phyloP scores from a whole-genome alignment of 2,329 filamentous ascomycete species.

The Aphanocladium album region DNA sequence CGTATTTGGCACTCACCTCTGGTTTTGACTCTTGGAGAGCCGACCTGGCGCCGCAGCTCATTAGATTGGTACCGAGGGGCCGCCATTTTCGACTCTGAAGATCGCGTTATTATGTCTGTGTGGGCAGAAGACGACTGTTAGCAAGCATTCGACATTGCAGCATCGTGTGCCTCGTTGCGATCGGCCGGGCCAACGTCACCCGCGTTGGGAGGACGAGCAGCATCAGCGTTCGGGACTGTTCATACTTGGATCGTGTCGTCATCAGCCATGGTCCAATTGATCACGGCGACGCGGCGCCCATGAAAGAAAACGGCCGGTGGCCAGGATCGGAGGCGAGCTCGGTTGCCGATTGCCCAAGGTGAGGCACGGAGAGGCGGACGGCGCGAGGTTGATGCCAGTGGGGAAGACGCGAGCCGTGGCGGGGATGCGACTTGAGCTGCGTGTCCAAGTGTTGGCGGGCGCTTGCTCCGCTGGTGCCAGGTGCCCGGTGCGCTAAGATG shows the following conservation, averaged over 20 bases:
- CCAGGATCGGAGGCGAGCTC: constrained; percentile 46
- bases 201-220: background rate
- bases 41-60: constrained; percentile 48
- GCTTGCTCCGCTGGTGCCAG: background rate
- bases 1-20: constrained; percentile 39
- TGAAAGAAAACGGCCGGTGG: constrained; percentile 26
- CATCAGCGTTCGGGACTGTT: constrained; percentile 19
- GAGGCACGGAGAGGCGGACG: background rate
- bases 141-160: background rate
- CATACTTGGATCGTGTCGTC: constrained; percentile 40
- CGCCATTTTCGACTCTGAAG: constrained; percentile 35
- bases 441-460: background rate
- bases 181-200: background rate
- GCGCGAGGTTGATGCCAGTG: constrained; percentile 13
- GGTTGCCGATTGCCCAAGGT: constrained; percentile 34
- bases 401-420: constrained; percentile 14
- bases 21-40: constrained; percentile 53
- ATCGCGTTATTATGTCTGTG: constrained; percentile 2
- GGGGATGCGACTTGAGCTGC: constrained; percentile 7
- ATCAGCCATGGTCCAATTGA: constrained; percentile 46
- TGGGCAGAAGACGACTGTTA: background rate
- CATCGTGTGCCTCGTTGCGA: background rate
- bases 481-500: background rate
- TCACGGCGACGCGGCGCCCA: constrained; percentile 38
- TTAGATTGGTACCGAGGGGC: constrained; percentile 40